Base-by-base conservation (phyloP, 2,329 filamentous ascomycete genomes). In the Cladorrhinum sp. region DNA sequence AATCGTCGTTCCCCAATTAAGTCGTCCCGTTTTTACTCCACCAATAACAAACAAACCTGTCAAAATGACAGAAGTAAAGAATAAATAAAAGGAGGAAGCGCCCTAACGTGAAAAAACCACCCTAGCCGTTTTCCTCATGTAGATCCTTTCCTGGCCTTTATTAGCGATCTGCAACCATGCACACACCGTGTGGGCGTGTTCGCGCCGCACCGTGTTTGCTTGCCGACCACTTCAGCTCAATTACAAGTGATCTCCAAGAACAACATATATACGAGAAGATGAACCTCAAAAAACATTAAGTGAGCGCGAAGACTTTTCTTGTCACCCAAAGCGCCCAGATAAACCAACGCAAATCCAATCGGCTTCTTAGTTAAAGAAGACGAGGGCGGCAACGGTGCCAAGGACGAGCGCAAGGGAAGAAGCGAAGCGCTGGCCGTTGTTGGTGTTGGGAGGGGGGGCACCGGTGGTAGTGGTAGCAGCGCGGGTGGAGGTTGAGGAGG, bases 321-420 rank as follows among this genome's bases (percentile, higher is more conserved):
- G 13, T 32, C 32, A 45, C 25, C 24, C 49, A 36, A 24, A 23
- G 25, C 7, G 20, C 41, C 29, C 45, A 59, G 55, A 25, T 48
- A 50, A 38, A 57, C 53, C 58, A 61, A 58, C 32, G 49, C 49
- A 27, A 58, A 61, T 57, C 20, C 20, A 38, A n/a, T 50, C 52
- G 41, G 25, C 22, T 32, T 56, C 66, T 71, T 75, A 78, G 72
- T 78, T 75, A 65, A 77, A 75, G 74, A 76, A 76, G 65, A 76
- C 60, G 63, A 78, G 72, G 55, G 74, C 72, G 56, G 74, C 76
- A 45, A 75, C 69, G 36, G 76, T 72, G 50, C 75, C 70, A 32
- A 76, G 68, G 64, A 78, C 69, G 27, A 78, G 69, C 48, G 75
- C 76, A 48, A 78, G 70, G n/a, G 76, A 73, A 20, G 75, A 77